Evolutionary conservation across 1,139 yeast species (phyloP).

Genomic region (Saccharomyces uvarum): DNA sequence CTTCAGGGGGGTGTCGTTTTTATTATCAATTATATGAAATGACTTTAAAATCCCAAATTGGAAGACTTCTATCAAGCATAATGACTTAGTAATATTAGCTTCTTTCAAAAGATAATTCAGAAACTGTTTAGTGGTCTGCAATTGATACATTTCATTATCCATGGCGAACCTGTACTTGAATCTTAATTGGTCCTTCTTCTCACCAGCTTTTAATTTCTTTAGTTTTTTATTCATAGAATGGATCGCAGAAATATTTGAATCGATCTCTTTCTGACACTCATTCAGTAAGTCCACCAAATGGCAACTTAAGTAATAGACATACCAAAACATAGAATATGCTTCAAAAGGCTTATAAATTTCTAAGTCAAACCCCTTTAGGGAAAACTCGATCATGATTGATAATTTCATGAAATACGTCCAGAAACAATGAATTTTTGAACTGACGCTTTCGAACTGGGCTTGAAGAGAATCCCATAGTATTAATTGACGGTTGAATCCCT

Average conservation of each 20-base stretch:
- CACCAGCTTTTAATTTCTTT: conserved; percentile 39
- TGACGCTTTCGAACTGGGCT: conserved; percentile 53
- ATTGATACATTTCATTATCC: conserved; percentile 23
- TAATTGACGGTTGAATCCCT: conserved; percentile 49
- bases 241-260: conserved; percentile 36
- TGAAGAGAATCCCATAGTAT: conserved; percentile 75
- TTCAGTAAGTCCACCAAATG: conserved; percentile 43
- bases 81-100: conserved; percentile 33
- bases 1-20: conserved; percentile 35
- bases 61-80: conserved; percentile 36
- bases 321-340: conserved; percentile 60
- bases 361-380: conserved; percentile 67
- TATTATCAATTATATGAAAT: conserved; percentile 32
- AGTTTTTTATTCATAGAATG: conserved; percentile 37
- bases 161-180: conserved; percentile 23
- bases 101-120: conserved; percentile 33
- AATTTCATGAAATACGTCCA: conserved; percentile 64
- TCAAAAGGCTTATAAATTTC: conserved; percentile 73
- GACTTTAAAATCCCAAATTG: conserved; percentile 37
- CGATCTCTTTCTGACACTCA: conserved; percentile 42
- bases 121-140: conserved; percentile 17
- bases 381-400: conserved; percentile 61
- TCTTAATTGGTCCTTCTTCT: conserved; percentile 30
- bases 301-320: conserved; percentile 47
- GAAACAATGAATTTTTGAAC: conserved; percentile 36